A percentile compares a stretch with the other conserved stretches of the same genome.
Conservation (phyloP, 2,329 filamentous ascomycete species). For the Fusarium avenaceum region DNA sequence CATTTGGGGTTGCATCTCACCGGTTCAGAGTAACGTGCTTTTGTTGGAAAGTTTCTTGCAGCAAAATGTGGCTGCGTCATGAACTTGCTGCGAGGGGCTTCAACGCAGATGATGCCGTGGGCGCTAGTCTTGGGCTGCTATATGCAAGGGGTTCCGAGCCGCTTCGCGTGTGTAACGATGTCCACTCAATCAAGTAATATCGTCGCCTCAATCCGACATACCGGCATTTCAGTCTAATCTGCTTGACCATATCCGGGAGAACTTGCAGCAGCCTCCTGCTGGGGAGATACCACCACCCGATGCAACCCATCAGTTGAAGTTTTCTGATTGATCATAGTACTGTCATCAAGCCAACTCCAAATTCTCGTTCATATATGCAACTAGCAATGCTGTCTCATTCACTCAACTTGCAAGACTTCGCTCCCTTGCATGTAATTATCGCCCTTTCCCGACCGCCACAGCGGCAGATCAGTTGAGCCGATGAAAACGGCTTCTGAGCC, state of each 20-base stretch:
- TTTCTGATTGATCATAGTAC: conserved; percentile 19
- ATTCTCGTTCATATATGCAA: neutral
- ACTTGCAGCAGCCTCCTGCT: conserved; percentile 23
- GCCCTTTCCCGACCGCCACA: conserved; percentile 18
- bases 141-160: conserved; percentile 40
- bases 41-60: conserved; percentile 26
- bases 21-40: conserved; percentile 29
- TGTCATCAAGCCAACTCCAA: neutral
- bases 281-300: conserved; percentile 12
- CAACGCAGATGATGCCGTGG: conserved; percentile 14
- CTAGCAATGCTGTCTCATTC: neutral
- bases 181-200: neutral
- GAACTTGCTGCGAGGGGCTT: conserved; percentile 31
- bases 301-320: conserved; percentile 1
- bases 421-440: conserved; percentile 35
- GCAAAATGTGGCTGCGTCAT: conserved; percentile 32
- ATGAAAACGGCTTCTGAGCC: conserved; percentile 8
- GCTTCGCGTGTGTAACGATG: conserved; percentile 26
- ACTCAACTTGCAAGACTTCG: neutral
- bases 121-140: conserved; percentile 11
- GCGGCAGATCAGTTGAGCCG: neutral
- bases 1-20: conserved; percentile 33
- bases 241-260: conserved; percentile 30
- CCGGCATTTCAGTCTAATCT: conserved; percentile 1
- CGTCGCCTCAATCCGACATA: conserved; percentile 12